phyloP scores from a whole-genome alignment of 257 asterid genomes.

The Solanum lycopersicoides region DNA sequence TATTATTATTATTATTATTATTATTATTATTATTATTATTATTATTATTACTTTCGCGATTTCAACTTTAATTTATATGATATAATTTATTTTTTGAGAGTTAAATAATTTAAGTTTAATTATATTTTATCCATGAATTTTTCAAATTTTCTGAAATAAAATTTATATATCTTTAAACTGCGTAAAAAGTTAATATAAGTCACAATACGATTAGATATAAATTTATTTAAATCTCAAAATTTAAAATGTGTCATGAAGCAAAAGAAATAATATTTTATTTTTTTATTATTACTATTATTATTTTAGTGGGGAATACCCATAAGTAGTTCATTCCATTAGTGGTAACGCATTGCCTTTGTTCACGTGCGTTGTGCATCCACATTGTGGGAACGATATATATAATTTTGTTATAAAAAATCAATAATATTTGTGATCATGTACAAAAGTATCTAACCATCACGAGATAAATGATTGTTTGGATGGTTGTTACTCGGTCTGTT shows the following conservation, averaged over 20 bases:
- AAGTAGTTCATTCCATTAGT: neutral
- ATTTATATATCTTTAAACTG: too few species aligned
- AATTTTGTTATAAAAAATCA: neutral
- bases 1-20: neutral
- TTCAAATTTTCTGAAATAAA: too few species aligned
- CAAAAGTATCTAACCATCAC: neutral
- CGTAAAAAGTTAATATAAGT: too few species aligned
- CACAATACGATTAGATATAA: too few species aligned
- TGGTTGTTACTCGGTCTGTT: neutral
- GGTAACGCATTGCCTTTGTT: neutral
- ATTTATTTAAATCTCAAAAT: too few species aligned
- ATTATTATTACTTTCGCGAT: too few species aligned
- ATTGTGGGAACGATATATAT: neutral
- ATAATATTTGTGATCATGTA: neutral
- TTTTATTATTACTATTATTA: too few species aligned
- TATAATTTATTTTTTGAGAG: too few species aligned
- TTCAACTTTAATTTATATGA: too few species aligned
- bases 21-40: too few species aligned
- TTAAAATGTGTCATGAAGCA: too few species aligned
- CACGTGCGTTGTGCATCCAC: neutral
- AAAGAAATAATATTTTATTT: too few species aligned
- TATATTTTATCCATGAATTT: accelerated
- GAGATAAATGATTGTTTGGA: neutral
- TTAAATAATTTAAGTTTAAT: accelerated
- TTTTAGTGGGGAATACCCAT: neutral